Conservation (phyloP, 208 protist genomes). For the Crithidia mellificae region DNA sequence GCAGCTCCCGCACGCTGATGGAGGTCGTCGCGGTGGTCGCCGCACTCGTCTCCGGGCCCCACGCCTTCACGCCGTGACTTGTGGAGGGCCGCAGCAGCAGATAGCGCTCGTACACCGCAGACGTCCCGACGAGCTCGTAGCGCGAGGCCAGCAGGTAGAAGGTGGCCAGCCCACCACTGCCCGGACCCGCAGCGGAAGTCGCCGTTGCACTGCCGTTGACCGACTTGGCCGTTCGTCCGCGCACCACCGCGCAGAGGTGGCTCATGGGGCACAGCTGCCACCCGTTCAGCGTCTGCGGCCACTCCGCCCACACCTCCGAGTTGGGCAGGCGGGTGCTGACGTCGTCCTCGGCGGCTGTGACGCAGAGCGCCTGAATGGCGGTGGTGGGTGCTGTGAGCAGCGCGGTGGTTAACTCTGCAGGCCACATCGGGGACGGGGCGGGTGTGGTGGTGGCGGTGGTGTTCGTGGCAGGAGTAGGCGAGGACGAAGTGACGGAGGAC, state of each 20-base stretch:
- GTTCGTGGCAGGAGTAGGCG: too few relatives aligned
- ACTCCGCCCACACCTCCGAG: conserved; percentile 32
- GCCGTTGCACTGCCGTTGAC: background rate
- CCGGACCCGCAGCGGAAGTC: background rate
- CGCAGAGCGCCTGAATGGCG: conserved; percentile 12
- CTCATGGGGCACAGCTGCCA: conserved; percentile 51
- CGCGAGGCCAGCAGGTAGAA: conserved; percentile 34
- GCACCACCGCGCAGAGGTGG: conserved; percentile 25
- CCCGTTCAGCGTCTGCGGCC: conserved; percentile 36
- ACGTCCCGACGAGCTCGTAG: conserved; percentile 51
- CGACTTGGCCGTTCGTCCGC: background rate
- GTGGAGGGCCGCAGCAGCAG: conserved; percentile 9
- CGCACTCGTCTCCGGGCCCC: too few relatives aligned
- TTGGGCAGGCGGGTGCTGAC: conserved; percentile 1
- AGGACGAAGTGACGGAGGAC: background rate
- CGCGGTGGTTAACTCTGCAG: conserved; percentile 11
- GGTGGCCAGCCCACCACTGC: background rate
- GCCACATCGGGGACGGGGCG: too few relatives aligned
- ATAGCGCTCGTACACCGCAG: conserved; percentile 51
- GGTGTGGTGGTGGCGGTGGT: too few relatives aligned
- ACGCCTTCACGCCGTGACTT: background rate
- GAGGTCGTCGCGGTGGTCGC: background rate
- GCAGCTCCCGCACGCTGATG: conserved; percentile 24
- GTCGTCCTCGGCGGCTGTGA: conserved; percentile 29
- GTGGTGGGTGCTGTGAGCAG: conserved; percentile 8